Evolutionary conservation across 2,329 filamentous ascomycete genomes (phyloP).

Genomic region (Clonostachys rosea): DNA sequence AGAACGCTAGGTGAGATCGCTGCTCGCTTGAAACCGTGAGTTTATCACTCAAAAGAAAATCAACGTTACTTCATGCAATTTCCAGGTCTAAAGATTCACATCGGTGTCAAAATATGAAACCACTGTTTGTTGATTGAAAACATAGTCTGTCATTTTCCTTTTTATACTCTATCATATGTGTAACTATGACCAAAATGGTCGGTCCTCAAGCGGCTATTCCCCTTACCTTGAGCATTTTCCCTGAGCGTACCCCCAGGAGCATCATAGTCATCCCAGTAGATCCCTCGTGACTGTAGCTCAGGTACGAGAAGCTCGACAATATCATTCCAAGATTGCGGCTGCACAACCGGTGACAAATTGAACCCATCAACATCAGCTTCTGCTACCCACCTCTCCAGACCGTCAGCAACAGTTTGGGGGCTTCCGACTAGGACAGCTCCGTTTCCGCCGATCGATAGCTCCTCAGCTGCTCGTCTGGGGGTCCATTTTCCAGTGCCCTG

Average conservation of each 20-base stretch:
- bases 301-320: conserved; percentile 10
- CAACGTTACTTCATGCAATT: no score
- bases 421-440: conserved; percentile 7
- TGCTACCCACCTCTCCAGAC: conserved; percentile 10
- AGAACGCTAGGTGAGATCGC: no score
- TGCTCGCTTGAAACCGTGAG: no score
- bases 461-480: conserved; percentile 50
- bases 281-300: conserved; percentile 2
- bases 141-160: no score
- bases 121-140: no score
- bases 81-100: no score
- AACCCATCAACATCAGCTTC: conserved; percentile 62
- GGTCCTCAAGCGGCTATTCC: no score
- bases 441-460: conserved; percentile 40
- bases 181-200: no score
- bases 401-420: conserved; percentile 8
- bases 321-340: conserved; percentile 9
- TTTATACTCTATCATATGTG: no score
- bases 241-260: conserved; percentile 9
- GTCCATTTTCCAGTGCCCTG: conserved; percentile 37
- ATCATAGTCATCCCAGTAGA: neutral
- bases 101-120: no score
- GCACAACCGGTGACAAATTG: conserved; percentile 10
- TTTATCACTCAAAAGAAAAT: no score
- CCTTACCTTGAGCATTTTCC: neutral